Percentiles rank a stretch among this genome's conserved stretches.
These are phyloP conservation scores for Ramalina peruviana DNA, from an alignment of 495 filamentous ascomycete genomes.

Conservation along the genomic window DNA sequence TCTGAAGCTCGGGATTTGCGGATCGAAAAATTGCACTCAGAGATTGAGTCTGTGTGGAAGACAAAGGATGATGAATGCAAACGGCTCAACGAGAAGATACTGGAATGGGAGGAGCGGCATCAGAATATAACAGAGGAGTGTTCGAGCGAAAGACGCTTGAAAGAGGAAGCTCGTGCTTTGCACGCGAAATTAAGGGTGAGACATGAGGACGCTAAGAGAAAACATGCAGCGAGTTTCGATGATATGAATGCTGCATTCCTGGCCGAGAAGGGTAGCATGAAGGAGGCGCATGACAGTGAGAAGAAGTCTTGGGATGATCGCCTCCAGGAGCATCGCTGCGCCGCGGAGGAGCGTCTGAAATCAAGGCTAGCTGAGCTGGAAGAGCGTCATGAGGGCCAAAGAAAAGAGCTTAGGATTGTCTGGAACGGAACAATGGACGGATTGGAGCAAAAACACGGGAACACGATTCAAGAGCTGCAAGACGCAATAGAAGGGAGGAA, in stretches of 20 bases:
- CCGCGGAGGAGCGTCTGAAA: slow-evolving; percentile 1
- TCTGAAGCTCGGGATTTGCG: slow-evolving; percentile 39
- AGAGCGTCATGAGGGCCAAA: slow-evolving; percentile 9
- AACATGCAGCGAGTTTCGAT: slow-evolving; percentile 12
- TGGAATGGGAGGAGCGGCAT: slow-evolving; percentile 41
- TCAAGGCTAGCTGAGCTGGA: slow-evolving; percentile 3
- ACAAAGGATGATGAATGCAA: slow-evolving; percentile 36
- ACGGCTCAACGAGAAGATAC: slow-evolving; percentile 40
- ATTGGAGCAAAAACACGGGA: slow-evolving; percentile 9
- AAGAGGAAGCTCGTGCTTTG: slow-evolving; percentile 32
- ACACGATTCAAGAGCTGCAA: slow-evolving; percentile 5
- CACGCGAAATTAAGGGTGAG: slow-evolving; percentile 24
- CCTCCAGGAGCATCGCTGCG: slow-evolving; percentile 11
- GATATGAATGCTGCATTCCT: slow-evolving; percentile 13
- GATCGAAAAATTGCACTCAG: slow-evolving; percentile 36
- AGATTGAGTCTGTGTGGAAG: slow-evolving; percentile 26
- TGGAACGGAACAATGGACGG: slow-evolving; percentile 10
- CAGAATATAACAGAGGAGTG: slow-evolving; percentile 35
- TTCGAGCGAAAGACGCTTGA: slow-evolving; percentile 25
- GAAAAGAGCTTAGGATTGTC: not conserved
- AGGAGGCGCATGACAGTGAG: slow-evolving; percentile 12
- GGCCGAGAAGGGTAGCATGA: slow-evolving; percentile 12
- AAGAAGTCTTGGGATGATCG: slow-evolving; percentile 15
- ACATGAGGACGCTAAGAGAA: slow-evolving; percentile 13
- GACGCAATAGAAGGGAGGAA: slow-evolving; percentile 5